Evolutionary conservation across 2,329 filamentous ascomycete species (phyloP), one percentile per base, ranked within the genome.

Genomic region (Trichoderma sp.): DNA sequence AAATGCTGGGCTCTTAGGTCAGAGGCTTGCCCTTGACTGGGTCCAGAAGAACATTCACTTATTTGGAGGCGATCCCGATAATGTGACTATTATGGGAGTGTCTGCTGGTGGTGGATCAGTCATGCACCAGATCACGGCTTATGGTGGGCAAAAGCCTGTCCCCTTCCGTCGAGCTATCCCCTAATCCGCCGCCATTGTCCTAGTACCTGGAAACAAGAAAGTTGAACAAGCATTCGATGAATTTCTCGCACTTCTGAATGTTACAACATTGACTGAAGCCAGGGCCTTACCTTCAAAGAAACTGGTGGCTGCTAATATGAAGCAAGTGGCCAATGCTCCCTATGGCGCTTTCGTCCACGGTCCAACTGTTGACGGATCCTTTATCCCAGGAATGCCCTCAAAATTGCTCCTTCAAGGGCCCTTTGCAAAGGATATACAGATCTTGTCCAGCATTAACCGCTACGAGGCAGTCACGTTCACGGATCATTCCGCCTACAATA

Each of bases 41-140:
- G 70, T 72, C 17, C 69, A 69, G 48, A 29, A 42, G 10, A 42
- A 72, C 9, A 72, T 72, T 39, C 15, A 56, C 15, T 56, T 67
- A 13, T 72, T 72, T 56, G 71, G 71, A 4, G 71, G 71, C 2
- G 70, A 72, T 61, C 84, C 87, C 0, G 76, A 77, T 1, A 86
- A 85, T 68, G 86, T 89, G 4, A 89, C 87, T 0, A 84, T 90
- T 32, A 88, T 84, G 82, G 87, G 88, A 5, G 50, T 69, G 8
- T 69, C 67, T 9, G 69, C 70, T n/a, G 69, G 70, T 22, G 69
- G 60, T 17, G 70, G 67, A 27, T 69, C 63, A n/a, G 29, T 71
- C 27, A 54, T 68, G 67, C 69, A 70, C 34, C 67, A 71, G 12
- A 66, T 71, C 60, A 71, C 69, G 13, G 69, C 69, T 12, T 67